Evolutionary conservation across 768 basidiomycete species (phyloP).

Genomic region (Albatrellus ellisii): DNA sequence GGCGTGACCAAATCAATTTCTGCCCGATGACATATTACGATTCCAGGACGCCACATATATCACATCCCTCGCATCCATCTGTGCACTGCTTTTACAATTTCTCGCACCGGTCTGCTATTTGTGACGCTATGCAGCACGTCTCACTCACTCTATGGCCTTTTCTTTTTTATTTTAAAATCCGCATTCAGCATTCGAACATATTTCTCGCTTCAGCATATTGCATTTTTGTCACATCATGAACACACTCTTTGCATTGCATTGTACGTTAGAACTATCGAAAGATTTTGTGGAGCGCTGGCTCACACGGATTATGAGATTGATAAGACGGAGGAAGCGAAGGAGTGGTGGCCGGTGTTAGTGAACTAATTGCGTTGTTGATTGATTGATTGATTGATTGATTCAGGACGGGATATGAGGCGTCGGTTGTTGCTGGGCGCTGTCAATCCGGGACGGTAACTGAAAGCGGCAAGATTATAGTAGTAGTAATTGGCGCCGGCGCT

Average conservation of each 20-base stretch:
- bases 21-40: constrained; percentile 5
- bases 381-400: too few species aligned
- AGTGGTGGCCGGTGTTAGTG: too few species aligned
- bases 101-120: neutral
- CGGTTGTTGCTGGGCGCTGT: too few species aligned
- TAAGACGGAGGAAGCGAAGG: too few species aligned
- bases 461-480: too few species aligned
- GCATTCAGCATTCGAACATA: constrained; percentile 1
- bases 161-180: too few species aligned
- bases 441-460: too few species aligned
- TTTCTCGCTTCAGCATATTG: neutral
- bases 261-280: neutral
- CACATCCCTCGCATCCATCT: constrained; percentile 2
- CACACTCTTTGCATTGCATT: neutral
- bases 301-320: too few species aligned
- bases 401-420: too few species aligned
- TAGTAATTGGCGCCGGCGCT: too few species aligned
- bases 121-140: neutral
- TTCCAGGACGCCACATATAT: constrained; percentile 4
- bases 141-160: constrained; percentile 1
- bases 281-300: neutral
- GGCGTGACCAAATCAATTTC: constrained; percentile 5
- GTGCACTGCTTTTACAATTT: constrained; percentile 3
- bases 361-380: too few species aligned
- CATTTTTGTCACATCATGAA: neutral